Percentiles rank a stretch among this genome's conserved stretches.
These are phyloP conservation scores for Penicillium bovifimosum DNA, from an alignment of 495 filamentous ascomycete species.

Conservation along the genomic window DNA sequence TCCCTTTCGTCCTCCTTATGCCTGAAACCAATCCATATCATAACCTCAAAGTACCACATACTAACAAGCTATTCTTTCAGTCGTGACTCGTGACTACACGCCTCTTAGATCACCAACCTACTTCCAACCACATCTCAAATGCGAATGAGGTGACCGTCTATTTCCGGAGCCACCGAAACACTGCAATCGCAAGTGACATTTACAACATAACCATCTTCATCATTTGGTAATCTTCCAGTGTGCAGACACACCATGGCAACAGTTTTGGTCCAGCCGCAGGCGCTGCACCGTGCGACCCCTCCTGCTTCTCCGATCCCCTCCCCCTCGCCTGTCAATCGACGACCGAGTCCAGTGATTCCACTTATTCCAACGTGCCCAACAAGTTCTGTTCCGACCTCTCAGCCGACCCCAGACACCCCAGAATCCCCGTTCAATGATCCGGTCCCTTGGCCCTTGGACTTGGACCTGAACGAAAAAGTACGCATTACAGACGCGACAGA, in stretches of 20 bases:
- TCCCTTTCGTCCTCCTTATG: no score
- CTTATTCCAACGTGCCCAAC: slow-evolving; percentile 82
- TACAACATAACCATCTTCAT: background rate
- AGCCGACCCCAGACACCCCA: slow-evolving; percentile 38
- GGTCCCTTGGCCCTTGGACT: slow-evolving; percentile 63
- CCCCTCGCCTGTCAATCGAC: slow-evolving; percentile 37
- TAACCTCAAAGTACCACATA: background rate
- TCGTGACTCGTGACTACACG: background rate
- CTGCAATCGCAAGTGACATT: background rate
- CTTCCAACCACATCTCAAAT: background rate
- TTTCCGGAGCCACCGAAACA: background rate
- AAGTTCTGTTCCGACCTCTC: slow-evolving; percentile 59
- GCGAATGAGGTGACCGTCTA: slow-evolving; percentile 15
- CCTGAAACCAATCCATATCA: background rate
- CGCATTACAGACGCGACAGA: slow-evolving; percentile 26
- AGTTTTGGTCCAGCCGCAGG: slow-evolving; percentile 46
- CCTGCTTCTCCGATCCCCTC: slow-evolving; percentile 37
- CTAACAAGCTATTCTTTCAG: background rate
- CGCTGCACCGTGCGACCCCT: slow-evolving; percentile 43
- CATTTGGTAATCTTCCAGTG: background rate
- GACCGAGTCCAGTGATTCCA: slow-evolving; percentile 57
- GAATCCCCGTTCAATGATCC: slow-evolving; percentile 35
- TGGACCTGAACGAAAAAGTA: slow-evolving; percentile 58
- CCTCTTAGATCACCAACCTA: background rate
- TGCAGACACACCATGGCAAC: slow-evolving; percentile 39